Evolutionary conservation across 352 stramenopile genomes (phyloP), one percentile per base, ranked within the genome.

Genomic region (Phytophthora crassamura): DNA sequence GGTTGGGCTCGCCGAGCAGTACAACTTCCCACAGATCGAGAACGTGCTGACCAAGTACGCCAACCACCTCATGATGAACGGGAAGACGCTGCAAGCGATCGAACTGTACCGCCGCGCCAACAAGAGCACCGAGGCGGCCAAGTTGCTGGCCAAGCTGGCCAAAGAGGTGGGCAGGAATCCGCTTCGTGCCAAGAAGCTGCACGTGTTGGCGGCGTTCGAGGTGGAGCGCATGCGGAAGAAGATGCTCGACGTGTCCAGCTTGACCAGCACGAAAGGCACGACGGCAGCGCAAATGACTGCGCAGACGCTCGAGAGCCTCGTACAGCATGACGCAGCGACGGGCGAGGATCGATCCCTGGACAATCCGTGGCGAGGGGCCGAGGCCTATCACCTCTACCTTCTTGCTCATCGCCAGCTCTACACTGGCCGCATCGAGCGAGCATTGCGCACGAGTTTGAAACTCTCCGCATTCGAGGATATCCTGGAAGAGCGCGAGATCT

Each of bases 1-100:
- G 28, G 89, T 98, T 36, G 68, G 90, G 25, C 79, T 98, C 2
- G 94, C 93, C 0, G 89, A 98, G 57, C 72, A 96, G 64, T 89
- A 98, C 75, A 82, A 97, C 57, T 98, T 97, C 55, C 91, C 90
- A 10, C 93, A 98, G 65, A 97, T 98, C 38, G 95, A 98, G 67
- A 95, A 95, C 48, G 78, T 98, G 8, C 59, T 98, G 6, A 85
- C 78, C 28, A 98, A 98, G 54, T 95, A 97, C 61, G 91, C 90
- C 7, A 90, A 75, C 18, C 78, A 97, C 34, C 69, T 98, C 14
- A 67, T 98, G 45, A 74, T 83, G 39, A 92, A 87, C 43, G 90
- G 88, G 25, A 93, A 98, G 48, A 95, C 83, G 0, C 80, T 93
- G 63, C 87, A 94, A 47, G 87, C 87, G 16, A 97, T 98, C 48